These are phyloP conservation scores for Silene uniflora DNA, from an alignment of 148 eudicot genomes.

Conservation along the genomic window DNA sequence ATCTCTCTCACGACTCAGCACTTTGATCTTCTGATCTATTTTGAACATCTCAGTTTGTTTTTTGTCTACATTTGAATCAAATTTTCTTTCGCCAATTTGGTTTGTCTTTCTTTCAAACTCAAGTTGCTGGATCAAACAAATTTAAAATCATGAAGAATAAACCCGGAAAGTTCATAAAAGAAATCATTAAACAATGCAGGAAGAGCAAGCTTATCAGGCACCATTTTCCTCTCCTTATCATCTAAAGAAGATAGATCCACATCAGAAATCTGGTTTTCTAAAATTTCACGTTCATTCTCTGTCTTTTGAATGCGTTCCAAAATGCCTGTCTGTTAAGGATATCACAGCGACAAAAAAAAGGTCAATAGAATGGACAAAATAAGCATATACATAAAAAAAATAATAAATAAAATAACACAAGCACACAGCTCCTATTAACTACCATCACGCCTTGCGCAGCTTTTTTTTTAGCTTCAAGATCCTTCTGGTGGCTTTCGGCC, in stretches of 20 bases:
- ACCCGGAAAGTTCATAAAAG: background rate
- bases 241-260: slow-evolving; percentile 51
- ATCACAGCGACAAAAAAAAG: slow-evolving; percentile 1
- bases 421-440: slow-evolving; percentile 4
- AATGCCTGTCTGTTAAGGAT: slow-evolving; percentile 39
- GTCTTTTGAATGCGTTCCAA: slow-evolving; percentile 48
- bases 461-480: slow-evolving; percentile 51
- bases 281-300: slow-evolving; percentile 50
- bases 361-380: slow-evolving; percentile 5
- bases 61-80: slow-evolving; percentile 34
- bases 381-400: background rate
- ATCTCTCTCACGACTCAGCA: slow-evolving; percentile 53
- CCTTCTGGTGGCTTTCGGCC: slow-evolving; percentile 57
- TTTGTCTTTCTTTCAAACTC: slow-evolving; percentile 61
- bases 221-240: slow-evolving; percentile 66
- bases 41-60: slow-evolving; percentile 41
- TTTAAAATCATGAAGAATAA: slow-evolving; percentile 1
- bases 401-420: too few species aligned
- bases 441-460: slow-evolving; percentile 68
- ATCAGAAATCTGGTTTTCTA: slow-evolving; percentile 48
- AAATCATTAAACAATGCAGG: background rate
- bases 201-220: slow-evolving; percentile 24
- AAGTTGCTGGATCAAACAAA: slow-evolving; percentile 40
- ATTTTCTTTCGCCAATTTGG: slow-evolving; percentile 49
- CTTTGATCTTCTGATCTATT: slow-evolving; percentile 47